phyloP scores from a whole-genome alignment of 495 filamentous ascomycete genomes.

The Saxispiralis lemnorum region DNA sequence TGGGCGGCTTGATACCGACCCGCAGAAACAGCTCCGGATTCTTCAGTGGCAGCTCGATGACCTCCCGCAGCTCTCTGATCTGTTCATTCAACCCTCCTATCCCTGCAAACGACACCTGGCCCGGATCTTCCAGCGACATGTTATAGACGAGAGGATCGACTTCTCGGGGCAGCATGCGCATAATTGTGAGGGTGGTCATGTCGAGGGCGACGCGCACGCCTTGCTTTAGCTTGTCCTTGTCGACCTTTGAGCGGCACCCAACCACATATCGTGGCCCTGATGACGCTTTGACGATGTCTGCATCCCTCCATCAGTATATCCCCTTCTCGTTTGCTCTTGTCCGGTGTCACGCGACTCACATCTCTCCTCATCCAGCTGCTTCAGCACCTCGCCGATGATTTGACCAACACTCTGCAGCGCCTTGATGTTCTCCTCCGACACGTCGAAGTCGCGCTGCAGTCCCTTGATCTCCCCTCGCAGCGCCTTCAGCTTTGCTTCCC shows the following conservation, averaged over 20 bases:
- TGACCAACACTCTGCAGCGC: slow-evolving; percentile 96
- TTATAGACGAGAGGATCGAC: slow-evolving; percentile 98
- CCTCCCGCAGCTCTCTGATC: slow-evolving; percentile 91
- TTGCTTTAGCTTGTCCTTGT: slow-evolving; percentile 91
- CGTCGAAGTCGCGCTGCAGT: slow-evolving; percentile 81
- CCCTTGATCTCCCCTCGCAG: slow-evolving; percentile 88
- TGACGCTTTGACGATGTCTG: slow-evolving; percentile 74
- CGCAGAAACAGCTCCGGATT: slow-evolving; percentile 94
- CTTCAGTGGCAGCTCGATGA: slow-evolving; percentile 95
- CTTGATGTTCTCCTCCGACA: slow-evolving; percentile 99
- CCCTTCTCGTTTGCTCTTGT: not conserved
- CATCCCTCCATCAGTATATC: not conserved
- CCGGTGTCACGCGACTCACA: slow-evolving; percentile 41
- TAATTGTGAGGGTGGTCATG: slow-evolving; percentile 99
- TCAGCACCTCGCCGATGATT: slow-evolving; percentile 97
- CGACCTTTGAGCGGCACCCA: slow-evolving; percentile 94
- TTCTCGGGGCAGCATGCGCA: slow-evolving; percentile 98
- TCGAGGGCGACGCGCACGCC: slow-evolving; percentile 95
- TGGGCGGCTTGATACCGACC: slow-evolving; percentile 97
- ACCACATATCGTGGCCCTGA: slow-evolving; percentile 97
- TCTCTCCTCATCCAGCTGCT: slow-evolving; percentile 97
- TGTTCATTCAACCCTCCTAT: slow-evolving; percentile 98
- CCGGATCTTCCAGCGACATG: slow-evolving; percentile 98
- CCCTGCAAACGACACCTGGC: slow-evolving; percentile 94
- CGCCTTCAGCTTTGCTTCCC: slow-evolving; percentile 89